A percentile compares a stretch with the other conserved stretches of the same genome.
These are phyloP conservation scores for Septoria linicola DNA, from an alignment of 2,329 filamentous ascomycete genomes.

Conservation along the genomic window DNA sequence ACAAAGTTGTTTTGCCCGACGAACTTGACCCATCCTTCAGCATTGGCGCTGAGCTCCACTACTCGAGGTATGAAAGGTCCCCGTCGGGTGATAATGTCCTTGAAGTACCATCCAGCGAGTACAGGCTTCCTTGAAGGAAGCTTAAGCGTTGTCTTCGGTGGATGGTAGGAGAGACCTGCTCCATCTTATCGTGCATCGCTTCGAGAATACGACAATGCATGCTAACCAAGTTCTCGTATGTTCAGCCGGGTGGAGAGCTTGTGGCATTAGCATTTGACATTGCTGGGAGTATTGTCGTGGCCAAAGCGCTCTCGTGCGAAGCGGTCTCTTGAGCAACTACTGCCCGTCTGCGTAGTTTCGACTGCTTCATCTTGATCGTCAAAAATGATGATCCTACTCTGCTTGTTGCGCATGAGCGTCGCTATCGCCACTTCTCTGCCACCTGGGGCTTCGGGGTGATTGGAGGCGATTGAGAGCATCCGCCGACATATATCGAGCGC, in stretches of 20 bases:
- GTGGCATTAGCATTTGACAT: neutral
- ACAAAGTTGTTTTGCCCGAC: neutral
- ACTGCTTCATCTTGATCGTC: neutral
- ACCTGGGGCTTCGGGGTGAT: neutral
- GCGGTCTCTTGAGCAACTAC: no score
- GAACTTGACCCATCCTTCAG: conserved; percentile 1
- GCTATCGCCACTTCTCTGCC: neutral
- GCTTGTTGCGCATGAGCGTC: neutral
- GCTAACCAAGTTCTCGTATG: neutral
- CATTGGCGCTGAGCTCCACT: neutral
- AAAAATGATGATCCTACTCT: neutral
- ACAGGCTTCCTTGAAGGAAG: neutral
- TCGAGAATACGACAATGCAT: neutral
- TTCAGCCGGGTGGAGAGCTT: neutral
- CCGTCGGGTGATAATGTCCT: neutral
- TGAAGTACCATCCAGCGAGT: neutral
- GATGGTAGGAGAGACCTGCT: no score
- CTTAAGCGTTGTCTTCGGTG: neutral
- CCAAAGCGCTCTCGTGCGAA: no score
- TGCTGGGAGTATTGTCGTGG: neutral
- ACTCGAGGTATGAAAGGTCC: neutral
- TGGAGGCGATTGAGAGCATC: neutral
- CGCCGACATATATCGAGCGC: neutral
- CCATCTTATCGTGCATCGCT: neutral
- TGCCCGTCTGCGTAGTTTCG: neutral